Evolutionary conservation across 225 moss, liverwort and hornwort genomes (phyloP).

Genomic region (Climacium dendroides): DNA sequence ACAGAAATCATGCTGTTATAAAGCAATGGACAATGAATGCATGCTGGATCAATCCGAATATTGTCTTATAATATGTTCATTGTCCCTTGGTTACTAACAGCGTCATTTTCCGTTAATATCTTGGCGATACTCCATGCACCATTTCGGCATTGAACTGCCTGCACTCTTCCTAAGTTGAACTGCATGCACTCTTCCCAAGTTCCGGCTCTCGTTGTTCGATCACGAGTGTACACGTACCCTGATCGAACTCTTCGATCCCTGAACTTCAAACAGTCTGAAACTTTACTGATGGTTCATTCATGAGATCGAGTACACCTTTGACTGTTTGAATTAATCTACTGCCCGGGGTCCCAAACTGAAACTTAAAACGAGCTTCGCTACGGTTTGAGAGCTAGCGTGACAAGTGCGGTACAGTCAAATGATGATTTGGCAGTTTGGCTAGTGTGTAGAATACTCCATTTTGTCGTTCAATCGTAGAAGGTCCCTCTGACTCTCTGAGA

Average conservation of each 20-base stretch:
- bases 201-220: background rate
- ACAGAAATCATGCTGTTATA: too few species aligned
- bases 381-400: background rate
- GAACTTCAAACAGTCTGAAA: background rate
- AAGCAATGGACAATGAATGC: too few species aligned
- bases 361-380: background rate
- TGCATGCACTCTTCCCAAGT: background rate
- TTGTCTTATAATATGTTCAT: too few species aligned
- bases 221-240: background rate
- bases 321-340: background rate
- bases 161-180: background rate
- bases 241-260: background rate
- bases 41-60: too few species aligned
- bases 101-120: background rate
- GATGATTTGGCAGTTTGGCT: background rate
- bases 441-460: background rate
- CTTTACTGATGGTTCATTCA: background rate
- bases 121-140: background rate
- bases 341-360: background rate
- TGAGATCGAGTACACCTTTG: background rate
- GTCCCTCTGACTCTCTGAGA: background rate
- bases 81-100: background rate
- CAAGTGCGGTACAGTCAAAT: background rate
- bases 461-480: background rate
- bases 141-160: background rate